Evolutionary conservation across 441 rosid species (phyloP), one percentile per base, ranked within the genome.

Genomic region (Croton setiger): DNA sequence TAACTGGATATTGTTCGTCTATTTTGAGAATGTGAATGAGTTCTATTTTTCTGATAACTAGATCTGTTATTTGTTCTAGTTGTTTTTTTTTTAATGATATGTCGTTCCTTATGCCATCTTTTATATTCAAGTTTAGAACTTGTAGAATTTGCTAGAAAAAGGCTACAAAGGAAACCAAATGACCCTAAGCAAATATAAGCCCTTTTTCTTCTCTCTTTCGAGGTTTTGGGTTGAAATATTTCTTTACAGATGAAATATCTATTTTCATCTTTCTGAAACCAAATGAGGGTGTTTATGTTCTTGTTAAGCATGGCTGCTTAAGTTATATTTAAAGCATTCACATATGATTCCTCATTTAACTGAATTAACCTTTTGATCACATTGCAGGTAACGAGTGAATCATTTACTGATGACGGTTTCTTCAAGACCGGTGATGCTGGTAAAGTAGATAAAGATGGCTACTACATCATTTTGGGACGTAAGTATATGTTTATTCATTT

Each of bases 361-460:
- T 70, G 39, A 20, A 47, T 68, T 36, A 13, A 13, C n/a, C 49
- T 44, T 64, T 52, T 56, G 33, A 31, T 54, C 68, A 59, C 20
- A 69, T 17, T 61, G 60, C 76, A 89, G 95, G 90, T 87, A 61
- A 92, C 97, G 20, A 87, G 81, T 79, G 87, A 83, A 68, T 85
- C 96, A 12, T 95, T 90, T 75, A 88, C 95, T 45, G 86, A 77
- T 63, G 98, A 89, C 76, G 98, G 98, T 58, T 95, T 84, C 85
- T 95, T 95, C 80, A 92, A 84, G 84, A 92, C 99, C 13, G 99
- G 99, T 61, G 98, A 95, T 85, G 90, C 96, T 67, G 95, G 89
- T 23, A 84, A 83, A 86, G 70, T 88, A 63, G 89, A 95, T 73
- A 92, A 90, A 75, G 96, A 95, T 71, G 98, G 97, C 66, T 85